Conservation (phyloP, 78 protist genomes). For the Dictyostelium discoideum region DNA sequence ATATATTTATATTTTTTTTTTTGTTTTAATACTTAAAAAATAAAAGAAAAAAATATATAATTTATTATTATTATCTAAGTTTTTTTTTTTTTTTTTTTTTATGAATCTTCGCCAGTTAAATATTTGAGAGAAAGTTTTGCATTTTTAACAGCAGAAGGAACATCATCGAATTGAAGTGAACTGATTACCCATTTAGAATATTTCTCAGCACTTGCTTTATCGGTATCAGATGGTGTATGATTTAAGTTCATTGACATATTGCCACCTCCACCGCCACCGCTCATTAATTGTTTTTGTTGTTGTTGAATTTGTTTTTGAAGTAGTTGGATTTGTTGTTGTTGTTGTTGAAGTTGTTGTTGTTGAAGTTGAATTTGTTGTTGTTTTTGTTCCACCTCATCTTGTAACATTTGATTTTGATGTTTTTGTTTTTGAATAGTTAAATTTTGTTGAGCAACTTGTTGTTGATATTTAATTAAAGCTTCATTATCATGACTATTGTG, state of each 20-base stretch:
- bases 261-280: not conserved
- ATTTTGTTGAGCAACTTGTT: not conserved
- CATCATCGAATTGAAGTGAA: constrained; percentile 66
- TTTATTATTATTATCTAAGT: not conserved
- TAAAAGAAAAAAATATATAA: not conserved
- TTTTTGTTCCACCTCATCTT: not conserved
- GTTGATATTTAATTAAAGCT: not conserved
- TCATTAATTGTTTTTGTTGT: constrained; percentile 33
- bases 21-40: no score
- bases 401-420: not conserved
- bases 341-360: constrained; percentile 10
- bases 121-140: constrained; percentile 54
- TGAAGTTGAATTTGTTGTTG: not conserved
- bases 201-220: constrained; percentile 40
- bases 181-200: constrained; percentile 74
- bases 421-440: not conserved
- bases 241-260: not conserved
- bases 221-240: constrained; percentile 40
- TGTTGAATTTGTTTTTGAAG: constrained; percentile 15
- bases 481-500: not conserved
- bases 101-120: constrained; percentile 63
- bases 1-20: not conserved
- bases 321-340: constrained; percentile 11
- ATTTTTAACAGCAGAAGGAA: constrained; percentile 51
- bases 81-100: not conserved